A percentile compares a stretch with the other conserved stretches of the same genome.
phyloP scores from a whole-genome alignment of 257 asterid genomes.

The Scutellaria minor region DNA sequence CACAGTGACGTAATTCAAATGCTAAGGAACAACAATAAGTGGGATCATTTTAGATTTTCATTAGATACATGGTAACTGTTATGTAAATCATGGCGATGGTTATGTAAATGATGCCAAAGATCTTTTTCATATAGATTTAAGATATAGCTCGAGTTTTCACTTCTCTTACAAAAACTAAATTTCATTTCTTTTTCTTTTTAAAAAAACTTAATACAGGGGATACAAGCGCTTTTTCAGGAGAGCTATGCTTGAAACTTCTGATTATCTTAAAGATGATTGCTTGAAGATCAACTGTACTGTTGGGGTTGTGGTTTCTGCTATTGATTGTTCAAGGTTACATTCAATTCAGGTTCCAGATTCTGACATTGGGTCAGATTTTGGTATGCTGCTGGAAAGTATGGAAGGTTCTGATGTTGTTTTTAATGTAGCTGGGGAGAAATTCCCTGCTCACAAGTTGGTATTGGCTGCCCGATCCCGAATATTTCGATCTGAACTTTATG shows the following conservation, averaged over 20 bases:
- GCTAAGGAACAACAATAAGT: neutral
- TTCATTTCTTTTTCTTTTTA: neutral
- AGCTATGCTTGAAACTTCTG: constrained; percentile 84
- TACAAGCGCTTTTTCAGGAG: constrained; percentile 93
- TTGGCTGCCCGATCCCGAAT: constrained; percentile 90
- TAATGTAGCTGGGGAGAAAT: constrained; percentile 78
- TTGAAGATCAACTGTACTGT: constrained; percentile 98
- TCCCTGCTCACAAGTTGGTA: constrained; percentile 89
- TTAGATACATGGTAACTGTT: neutral
- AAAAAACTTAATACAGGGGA: constrained; percentile 64
- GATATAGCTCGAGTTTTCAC: neutral
- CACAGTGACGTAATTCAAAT: neutral
- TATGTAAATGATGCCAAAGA: neutral
- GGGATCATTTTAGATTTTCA: neutral
- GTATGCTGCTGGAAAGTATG: constrained; percentile 76
- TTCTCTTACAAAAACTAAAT: neutral
- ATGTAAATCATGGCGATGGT: neutral
- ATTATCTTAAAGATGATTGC: constrained; percentile 96
- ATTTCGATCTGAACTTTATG: constrained; percentile 71
- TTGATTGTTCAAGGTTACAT: constrained; percentile 79
- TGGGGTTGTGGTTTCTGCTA: constrained; percentile 94
- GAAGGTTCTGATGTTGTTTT: constrained; percentile 87
- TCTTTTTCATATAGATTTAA: constrained; percentile 21
- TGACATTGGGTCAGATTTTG: constrained; percentile 88
- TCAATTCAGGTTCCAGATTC: constrained; percentile 91